Evolutionary conservation across 2,329 filamentous ascomycete species (phyloP).

Genomic region (Exophiala xenobiotica): DNA sequence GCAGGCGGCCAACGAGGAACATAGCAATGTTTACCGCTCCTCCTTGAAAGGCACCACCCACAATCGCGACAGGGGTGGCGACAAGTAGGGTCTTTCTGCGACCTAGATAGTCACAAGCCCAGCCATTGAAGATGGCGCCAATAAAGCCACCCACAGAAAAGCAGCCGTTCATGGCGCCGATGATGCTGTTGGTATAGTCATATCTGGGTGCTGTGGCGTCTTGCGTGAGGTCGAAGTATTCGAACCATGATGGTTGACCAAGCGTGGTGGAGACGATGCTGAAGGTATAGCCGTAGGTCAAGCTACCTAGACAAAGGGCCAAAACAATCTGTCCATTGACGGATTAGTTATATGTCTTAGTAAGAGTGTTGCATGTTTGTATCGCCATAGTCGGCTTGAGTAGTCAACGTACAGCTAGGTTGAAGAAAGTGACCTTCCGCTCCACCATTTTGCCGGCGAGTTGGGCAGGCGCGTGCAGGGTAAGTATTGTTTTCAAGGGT

Average conservation of each 20-base stretch:
- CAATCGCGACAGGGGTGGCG: not conserved
- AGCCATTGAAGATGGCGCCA: conserved; percentile 2
- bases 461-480: too few relatives aligned
- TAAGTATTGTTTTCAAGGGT: too few relatives aligned
- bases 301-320: conserved; percentile 6
- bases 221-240: conserved; percentile 44
- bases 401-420: too few relatives aligned
- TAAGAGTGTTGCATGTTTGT: too few relatives aligned
- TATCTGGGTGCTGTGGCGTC: not conserved
- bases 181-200: conserved; percentile 41
- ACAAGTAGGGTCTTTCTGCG: conserved; percentile 7
- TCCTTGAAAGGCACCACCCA: not conserved
- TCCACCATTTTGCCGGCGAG: too few relatives aligned
- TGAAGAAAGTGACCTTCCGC: too few relatives aligned
- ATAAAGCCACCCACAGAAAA: conserved; percentile 8
- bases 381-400: too few relatives aligned
- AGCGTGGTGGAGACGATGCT: conserved; percentile 53
- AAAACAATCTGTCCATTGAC: conserved; percentile 10
- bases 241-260: conserved; percentile 53
- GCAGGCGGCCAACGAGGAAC: conserved; percentile 1
- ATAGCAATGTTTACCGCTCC: conserved; percentile 1
- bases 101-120: conserved; percentile 5
- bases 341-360: too few relatives aligned
- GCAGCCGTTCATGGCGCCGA: conserved; percentile 5
- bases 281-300: conserved; percentile 51